These are phyloP conservation scores for Truncatella angustata DNA, from an alignment of 2,329 filamentous ascomycete species.

Conservation along the genomic window DNA sequence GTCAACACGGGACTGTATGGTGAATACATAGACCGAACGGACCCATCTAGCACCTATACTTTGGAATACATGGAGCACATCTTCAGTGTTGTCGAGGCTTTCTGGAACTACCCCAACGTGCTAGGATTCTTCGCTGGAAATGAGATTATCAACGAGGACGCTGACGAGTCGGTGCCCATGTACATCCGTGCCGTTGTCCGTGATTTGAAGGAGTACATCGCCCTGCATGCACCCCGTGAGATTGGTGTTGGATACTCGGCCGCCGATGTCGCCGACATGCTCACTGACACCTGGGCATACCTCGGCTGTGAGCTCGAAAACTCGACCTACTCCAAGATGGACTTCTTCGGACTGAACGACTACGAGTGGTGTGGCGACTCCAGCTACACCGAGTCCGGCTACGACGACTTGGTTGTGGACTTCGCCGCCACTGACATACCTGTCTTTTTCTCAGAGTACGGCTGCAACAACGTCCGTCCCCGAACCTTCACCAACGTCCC, in stretches of 20 bases:
- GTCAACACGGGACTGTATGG: constrained; percentile 60
- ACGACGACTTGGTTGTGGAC: constrained; percentile 57
- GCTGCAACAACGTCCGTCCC: constrained; percentile 66
- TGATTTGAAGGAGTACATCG: constrained; percentile 75
- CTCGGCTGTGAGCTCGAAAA: constrained; percentile 61
- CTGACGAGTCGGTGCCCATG: constrained; percentile 40
- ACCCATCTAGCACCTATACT: constrained; percentile 57
- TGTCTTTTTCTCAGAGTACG: constrained; percentile 75
- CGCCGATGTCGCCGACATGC: constrained; percentile 68
- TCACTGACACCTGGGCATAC: constrained; percentile 71
- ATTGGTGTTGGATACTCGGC: constrained; percentile 77
- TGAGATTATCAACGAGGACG: constrained; percentile 66
- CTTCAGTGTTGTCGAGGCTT: constrained; percentile 62
- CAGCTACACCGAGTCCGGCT: constrained; percentile 58
- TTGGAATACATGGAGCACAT: constrained; percentile 57
- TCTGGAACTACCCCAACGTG: constrained; percentile 62
- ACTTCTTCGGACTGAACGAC: constrained; percentile 66
- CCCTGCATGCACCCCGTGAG: constrained; percentile 60
- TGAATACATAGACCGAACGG: constrained; percentile 48
- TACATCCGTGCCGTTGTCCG: constrained; percentile 70
- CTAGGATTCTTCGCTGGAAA: constrained; percentile 72
- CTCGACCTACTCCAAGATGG: constrained; percentile 62
- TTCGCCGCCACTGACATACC: constrained; percentile 66
- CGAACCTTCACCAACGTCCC: constrained; percentile 72
- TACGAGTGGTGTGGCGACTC: constrained; percentile 69